Percentiles rank a stretch among this genome's conserved stretches.
Conservation (phyloP, 768 basidiomycete species). For the Candolleomyces aberdarensis region DNA sequence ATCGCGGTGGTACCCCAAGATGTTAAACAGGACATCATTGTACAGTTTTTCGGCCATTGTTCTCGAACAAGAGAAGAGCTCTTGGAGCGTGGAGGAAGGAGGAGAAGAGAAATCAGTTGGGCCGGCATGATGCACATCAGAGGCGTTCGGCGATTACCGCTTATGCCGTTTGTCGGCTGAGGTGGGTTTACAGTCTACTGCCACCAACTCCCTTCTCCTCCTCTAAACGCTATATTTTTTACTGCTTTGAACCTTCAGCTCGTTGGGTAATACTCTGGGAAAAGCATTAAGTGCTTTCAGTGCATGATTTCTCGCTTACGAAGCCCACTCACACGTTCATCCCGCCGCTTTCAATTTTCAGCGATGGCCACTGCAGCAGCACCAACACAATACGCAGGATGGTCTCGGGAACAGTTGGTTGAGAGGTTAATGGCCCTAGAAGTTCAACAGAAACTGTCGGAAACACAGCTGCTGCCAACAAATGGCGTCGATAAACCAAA, state of each 20-base stretch:
- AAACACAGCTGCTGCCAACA: constrained; percentile 7
- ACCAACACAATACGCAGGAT: constrained; percentile 25
- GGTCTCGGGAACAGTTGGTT: constrained; percentile 65
- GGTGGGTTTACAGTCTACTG: no score
- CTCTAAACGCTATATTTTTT: constrained; percentile 1
- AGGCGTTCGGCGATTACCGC: no score
- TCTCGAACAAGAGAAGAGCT: no score
- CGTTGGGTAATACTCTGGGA: background rate
- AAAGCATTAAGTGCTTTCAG: background rate
- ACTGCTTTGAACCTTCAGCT: no score
- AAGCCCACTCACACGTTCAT: background rate
- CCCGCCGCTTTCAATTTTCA: constrained; percentile 3
- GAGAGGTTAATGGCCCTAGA: constrained; percentile 57
- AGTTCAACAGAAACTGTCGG: constrained; percentile 6
- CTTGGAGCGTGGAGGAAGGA: background rate
- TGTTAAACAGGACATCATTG: constrained; percentile 32
- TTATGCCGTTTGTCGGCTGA: no score
- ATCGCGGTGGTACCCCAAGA: constrained; percentile 29
- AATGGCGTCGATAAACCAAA: constrained; percentile 21
- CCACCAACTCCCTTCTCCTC: background rate
- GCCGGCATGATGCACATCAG: no score
- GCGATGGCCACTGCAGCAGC: constrained; percentile 11
- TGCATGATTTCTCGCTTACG: constrained; percentile 8
- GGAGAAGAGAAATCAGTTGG: no score
- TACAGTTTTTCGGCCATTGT: constrained; percentile 14